Base-by-base conservation (phyloP, 495 filamentous ascomycete genomes). In the Trichoderma erinaceum region DNA sequence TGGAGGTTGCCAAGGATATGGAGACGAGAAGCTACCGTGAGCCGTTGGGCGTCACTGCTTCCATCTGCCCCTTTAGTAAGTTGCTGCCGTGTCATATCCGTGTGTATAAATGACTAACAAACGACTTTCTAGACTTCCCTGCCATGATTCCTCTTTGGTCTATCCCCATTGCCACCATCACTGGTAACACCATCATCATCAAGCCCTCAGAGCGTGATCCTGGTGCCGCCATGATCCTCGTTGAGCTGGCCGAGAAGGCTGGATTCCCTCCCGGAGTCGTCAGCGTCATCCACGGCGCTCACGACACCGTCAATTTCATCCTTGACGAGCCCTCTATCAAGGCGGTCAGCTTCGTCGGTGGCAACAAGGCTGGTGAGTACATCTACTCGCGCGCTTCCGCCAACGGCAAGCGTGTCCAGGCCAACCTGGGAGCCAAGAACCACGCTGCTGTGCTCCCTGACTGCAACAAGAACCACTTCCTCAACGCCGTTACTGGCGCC, bases 81-180 rank as follows among this genome's bases (percentile, higher is more conserved):
- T 85, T n/a, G 38, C 16, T 41, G 41, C 63, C 7, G 29, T 44
- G n/a, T 46, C 32, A 48, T 21, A 21, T 38, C 5, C 5, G 8
- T 38, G 8, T 38, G 35, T 7, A 38, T 38, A 5, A 4, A 5
- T 38, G 35, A 48, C 73, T 79, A 65, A 75, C 71, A 27, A 7
- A 21, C 15, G 12, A 12, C 12, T 10, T 13, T 23, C 8, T 71
- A 96, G 92, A 99, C 82, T 99, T 99, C 82, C 95, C 95, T 52
- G 95, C 95, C 71, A 99, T 99, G 95, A 99, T 99, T 78, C 95
- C 95, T 23, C 83, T 99, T 11, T 99, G 95, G 95, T 96, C 86
- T 66, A 96, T 98, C 67, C 96, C 95, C 23, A 88, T 98, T 74
- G 96, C 95, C 50, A 97, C 93, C 15, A 86, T 96, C 3, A 96